Conservation (phyloP, 1,284 basidiomycete genomes). For the Sanghuangporus sanghuang region DNA sequence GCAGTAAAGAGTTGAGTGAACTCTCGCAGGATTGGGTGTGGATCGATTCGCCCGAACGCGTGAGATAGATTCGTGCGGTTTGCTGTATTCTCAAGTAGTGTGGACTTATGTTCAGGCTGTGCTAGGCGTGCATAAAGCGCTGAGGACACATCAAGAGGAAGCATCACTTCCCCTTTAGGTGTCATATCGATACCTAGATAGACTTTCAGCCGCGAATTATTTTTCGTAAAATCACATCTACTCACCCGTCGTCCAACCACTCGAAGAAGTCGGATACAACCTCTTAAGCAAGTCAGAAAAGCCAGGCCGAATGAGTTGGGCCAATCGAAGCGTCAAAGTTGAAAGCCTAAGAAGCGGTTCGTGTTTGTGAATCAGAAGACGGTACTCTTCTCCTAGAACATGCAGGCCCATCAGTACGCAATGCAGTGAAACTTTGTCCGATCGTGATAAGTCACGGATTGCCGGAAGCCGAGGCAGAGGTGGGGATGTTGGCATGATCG, state of each 20-base stretch:
- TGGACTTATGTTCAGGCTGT: conserved; percentile 7
- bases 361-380: conserved; percentile 50
- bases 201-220: background rate
- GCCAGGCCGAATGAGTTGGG: conserved; percentile 60
- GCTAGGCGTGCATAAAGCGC: conserved; percentile 26
- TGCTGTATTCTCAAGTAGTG: background rate
- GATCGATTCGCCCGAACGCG: conserved; percentile 55
- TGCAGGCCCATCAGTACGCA: conserved; percentile 68
- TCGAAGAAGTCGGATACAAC: conserved; percentile 55
- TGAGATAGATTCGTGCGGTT: conserved; percentile 33
- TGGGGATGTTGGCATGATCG: background rate
- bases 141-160: conserved; percentile 33
- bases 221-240: conserved; percentile 31
- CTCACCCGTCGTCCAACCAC: conserved; percentile 50
- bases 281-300: conserved; percentile 90
- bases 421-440: conserved; percentile 35
- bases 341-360: conserved; percentile 55
- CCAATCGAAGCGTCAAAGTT: conserved; percentile 63
- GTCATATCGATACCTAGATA: conserved; percentile 7
- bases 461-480: conserved; percentile 39
- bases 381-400: conserved; percentile 66
- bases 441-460: background rate
- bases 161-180: conserved; percentile 10
- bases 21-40: conserved; percentile 44
- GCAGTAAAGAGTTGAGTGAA: conserved; percentile 43